Evolutionary conservation across 345 rosid genomes (phyloP).

Genomic region (Salix caprea): DNA sequence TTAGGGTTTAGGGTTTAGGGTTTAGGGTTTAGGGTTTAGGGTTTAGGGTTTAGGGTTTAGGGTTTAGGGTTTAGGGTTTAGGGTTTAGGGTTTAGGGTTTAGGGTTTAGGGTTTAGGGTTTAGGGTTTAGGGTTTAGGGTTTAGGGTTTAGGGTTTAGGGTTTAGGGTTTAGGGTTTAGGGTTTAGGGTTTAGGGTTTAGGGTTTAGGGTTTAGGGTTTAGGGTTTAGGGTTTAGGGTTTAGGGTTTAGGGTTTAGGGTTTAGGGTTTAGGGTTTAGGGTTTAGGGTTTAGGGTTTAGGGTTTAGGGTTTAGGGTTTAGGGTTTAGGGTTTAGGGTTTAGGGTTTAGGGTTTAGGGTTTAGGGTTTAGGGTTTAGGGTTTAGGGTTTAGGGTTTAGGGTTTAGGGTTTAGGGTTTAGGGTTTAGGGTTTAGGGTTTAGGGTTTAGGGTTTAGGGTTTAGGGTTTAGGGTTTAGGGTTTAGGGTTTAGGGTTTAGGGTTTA

Average conservation of each 20-base stretch:
- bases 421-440: conserved; percentile 7
- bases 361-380: conserved; percentile 13
- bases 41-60: conserved; percentile 21
- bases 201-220: conserved; percentile 26
- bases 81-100: conserved; percentile 20
- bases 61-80: conserved; percentile 20
- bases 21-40: conserved; percentile 19
- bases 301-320: conserved; percentile 6
- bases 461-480: conserved; percentile 14
- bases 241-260: conserved; percentile 21
- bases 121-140: conserved; percentile 17
- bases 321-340: conserved; percentile 5
- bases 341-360: conserved; percentile 16
- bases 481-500: conserved; percentile 5
- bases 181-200: conserved; percentile 19
- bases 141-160: conserved; percentile 20
- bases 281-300: conserved; percentile 12
- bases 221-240: conserved; percentile 26
- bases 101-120: conserved; percentile 20
- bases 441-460: conserved; percentile 9
- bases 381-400: conserved; percentile 10
- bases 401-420: conserved; percentile 2
- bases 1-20: conserved; percentile 15
- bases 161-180: conserved; percentile 22
- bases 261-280: conserved; percentile 19